Percentiles rank a stretch among this genome's conserved stretches.
These are phyloP conservation scores for Polychaeton citri DNA, from an alignment of 2,329 filamentous ascomycete genomes.

Conservation along the genomic window DNA sequence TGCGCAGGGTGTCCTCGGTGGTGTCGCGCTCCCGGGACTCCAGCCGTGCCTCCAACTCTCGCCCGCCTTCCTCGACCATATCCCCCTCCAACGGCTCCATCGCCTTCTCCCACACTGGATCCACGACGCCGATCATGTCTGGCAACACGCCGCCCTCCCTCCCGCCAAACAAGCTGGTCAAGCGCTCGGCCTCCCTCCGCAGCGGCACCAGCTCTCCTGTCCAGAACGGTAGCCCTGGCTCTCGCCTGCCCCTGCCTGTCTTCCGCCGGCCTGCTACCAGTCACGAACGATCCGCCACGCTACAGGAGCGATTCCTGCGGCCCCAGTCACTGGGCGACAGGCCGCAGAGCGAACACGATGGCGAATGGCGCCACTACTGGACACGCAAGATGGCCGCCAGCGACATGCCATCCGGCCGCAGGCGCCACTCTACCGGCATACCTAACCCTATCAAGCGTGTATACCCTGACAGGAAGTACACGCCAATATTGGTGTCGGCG, in stretches of 20 bases:
- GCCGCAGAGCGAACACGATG: conserved; percentile 5
- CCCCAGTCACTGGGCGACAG: conserved; percentile 1
- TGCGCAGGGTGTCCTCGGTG: conserved; percentile 49
- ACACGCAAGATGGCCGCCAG: conserved; percentile 15
- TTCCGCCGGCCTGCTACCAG: conserved; percentile 65
- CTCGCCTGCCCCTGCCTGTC: conserved; percentile 50
- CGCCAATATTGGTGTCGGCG: conserved; percentile 18
- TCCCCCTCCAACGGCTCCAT: conserved; percentile 48
- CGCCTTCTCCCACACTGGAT: conserved; percentile 35
- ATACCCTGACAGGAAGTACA: conserved; percentile 22
- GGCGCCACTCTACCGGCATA: conserved; percentile 20
- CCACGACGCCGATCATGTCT: conserved; percentile 49
- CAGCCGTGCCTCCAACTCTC: conserved; percentile 43
- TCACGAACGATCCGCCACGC: conserved; percentile 60
- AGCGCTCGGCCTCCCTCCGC: conserved; percentile 50
- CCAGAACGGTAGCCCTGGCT: conserved; percentile 35
- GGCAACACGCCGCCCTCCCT: conserved; percentile 26
- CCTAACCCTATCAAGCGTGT: conserved; percentile 24
- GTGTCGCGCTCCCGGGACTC: conserved; percentile 20
- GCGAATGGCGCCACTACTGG: conserved; percentile 22
- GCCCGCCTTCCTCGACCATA: conserved; percentile 52
- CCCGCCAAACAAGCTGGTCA: conserved; percentile 64
- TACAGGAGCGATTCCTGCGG: conserved; percentile 31
- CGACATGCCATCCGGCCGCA: conserved; percentile 6
- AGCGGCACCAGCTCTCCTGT: conserved; percentile 30